These are phyloP conservation scores for Talaromyces islandicus DNA, from an alignment of 2,329 filamentous ascomycete genomes.

Conservation along the genomic window DNA sequence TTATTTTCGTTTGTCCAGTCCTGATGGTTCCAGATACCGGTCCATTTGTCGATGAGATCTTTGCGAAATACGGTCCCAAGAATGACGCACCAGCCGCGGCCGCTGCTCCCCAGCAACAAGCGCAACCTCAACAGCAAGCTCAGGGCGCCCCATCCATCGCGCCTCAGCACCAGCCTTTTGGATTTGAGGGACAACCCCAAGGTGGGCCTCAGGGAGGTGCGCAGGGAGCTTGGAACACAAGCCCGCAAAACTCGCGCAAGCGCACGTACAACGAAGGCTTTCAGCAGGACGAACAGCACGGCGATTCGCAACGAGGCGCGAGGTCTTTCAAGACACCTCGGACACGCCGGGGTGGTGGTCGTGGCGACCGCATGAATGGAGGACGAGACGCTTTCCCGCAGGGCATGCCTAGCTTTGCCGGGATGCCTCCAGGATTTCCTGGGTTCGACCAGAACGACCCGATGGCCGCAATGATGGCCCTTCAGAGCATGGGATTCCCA, in stretches of 20 bases:
- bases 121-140: slow-evolving; percentile 16
- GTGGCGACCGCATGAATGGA: slow-evolving; percentile 33
- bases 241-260: slow-evolving; percentile 40
- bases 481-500: slow-evolving; percentile 49
- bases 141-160: neutral
- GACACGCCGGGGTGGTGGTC: slow-evolving; percentile 35
- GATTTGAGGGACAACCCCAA: slow-evolving; percentile 11
- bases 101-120: slow-evolving; percentile 1
- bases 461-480: slow-evolving; percentile 47
- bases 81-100: slow-evolving; percentile 21
- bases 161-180: slow-evolving; percentile 12
- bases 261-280: slow-evolving; percentile 48
- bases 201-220: slow-evolving; percentile 13
- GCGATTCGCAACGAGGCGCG: slow-evolving; percentile 35
- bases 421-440: slow-evolving; percentile 42
- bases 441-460: slow-evolving; percentile 52
- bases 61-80: slow-evolving; percentile 45
- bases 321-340: slow-evolving; percentile 43
- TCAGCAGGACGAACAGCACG: slow-evolving; percentile 38
- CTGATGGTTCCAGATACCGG: slow-evolving; percentile 38
- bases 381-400: slow-evolving; percentile 22
- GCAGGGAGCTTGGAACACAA: slow-evolving; percentile 16
- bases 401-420: slow-evolving; percentile 26
- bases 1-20: neutral
- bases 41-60: slow-evolving; percentile 52